These are phyloP conservation scores for Saccharomycopsis sp. DNA, from an alignment of 805 yeast species.

Conservation along the genomic window DNA sequence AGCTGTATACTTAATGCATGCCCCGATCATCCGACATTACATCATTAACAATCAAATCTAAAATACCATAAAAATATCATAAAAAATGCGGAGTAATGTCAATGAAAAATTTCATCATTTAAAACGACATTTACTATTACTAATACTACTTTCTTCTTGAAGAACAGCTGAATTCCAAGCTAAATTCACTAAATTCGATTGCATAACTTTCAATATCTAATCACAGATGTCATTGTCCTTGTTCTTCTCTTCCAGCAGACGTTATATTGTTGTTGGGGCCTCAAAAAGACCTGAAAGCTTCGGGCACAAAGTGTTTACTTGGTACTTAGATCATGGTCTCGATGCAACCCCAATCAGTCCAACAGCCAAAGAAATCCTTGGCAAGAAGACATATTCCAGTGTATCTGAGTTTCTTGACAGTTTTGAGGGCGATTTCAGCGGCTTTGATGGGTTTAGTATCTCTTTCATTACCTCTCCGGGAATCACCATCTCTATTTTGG, in stretches of 20 bases:
- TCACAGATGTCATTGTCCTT: not conserved
- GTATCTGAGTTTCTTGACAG: constrained; percentile 27
- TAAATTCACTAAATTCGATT: too few species aligned
- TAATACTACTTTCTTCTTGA: not conserved
- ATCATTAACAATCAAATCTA: not conserved
- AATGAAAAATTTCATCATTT: too few species aligned
- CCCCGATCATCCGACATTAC: not conserved
- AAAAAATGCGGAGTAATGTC: not conserved
- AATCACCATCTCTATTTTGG: constrained; percentile 42
- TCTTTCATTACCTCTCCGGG: constrained; percentile 74
- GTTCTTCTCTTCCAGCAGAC: constrained; percentile 47
- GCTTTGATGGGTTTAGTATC: constrained; percentile 44
- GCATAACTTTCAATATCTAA: too few species aligned
- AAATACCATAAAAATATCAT: too few species aligned
- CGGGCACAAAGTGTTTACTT: constrained; percentile 60
- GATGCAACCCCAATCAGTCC: constrained; percentile 68
- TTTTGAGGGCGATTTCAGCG: constrained; percentile 21
- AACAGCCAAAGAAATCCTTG: constrained; percentile 40
- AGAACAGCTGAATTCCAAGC: too few species aligned
- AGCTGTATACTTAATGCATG: too few species aligned
- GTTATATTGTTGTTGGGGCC: constrained; percentile 68
- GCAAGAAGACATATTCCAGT: constrained; percentile 33
- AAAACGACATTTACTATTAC: not conserved
- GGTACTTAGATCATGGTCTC: constrained; percentile 55
- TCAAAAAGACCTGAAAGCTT: constrained; percentile 56